phyloP scores from a whole-genome alignment of 139 green algal species.

The Microglena sp. region DNA sequence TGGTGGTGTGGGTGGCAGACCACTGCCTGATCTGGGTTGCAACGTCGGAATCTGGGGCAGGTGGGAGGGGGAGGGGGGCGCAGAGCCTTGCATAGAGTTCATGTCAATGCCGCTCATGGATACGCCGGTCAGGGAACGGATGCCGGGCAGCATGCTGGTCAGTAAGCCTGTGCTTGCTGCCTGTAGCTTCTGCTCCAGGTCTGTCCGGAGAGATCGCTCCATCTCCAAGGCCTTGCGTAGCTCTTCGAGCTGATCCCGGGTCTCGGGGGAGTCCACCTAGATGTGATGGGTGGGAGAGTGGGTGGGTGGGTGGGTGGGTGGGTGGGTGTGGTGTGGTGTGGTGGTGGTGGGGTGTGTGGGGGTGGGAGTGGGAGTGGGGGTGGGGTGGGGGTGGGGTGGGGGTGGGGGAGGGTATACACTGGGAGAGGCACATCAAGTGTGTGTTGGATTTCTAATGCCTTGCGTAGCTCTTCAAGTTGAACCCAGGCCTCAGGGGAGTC shows the following conservation, averaged over 20 bases:
- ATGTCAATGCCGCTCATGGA: too few species aligned
- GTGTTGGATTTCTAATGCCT: not conserved
- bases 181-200: constrained; percentile 4
- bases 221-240: not conserved
- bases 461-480: constrained; percentile 4
- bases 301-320: not conserved
- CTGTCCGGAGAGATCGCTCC: not conserved
- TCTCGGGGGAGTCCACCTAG: not conserved
- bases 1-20: too few species aligned
- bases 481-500: not conserved
- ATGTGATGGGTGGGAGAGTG: not conserved
- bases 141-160: too few species aligned
- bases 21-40: too few species aligned
- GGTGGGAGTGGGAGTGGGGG: not conserved
- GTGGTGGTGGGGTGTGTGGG: not conserved
- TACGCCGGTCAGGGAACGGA: too few species aligned
- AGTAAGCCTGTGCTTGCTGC: too few species aligned
- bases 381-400: not conserved
- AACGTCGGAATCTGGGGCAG: too few species aligned
- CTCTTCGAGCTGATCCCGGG: constrained; percentile 7
- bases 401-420: not conserved
- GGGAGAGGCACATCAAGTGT: too few species aligned
- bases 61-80: too few species aligned
- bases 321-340: not conserved
- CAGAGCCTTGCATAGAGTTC: too few species aligned